Evolutionary conservation across 441 rosid genomes (phyloP), one percentile per base, ranked within the genome.

Genomic region (Populus hybrid): DNA sequence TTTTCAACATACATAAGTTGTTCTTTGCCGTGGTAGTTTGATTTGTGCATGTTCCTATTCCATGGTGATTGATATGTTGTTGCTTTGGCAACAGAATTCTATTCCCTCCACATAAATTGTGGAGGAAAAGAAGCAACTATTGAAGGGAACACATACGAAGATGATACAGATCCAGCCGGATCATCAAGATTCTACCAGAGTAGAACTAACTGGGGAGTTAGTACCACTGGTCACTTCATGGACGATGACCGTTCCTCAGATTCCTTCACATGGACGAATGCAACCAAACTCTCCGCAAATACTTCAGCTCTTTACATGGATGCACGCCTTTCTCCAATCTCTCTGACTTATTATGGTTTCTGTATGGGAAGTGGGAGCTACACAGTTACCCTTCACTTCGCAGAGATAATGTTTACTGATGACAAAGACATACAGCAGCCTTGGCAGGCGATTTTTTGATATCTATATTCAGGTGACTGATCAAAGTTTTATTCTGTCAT

Each of bases 371-470:
- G 78, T 32, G 97, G 91, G 70, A 85, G 23, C 70, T 89, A 92
- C 83, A 86, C 85, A 0, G 86, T 89, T 67, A 82, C 61, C 38
- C 97, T 90, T 78, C 90, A 91, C 74, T 91, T 91, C 69, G 89
- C 91, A 21, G 94, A 91, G 81, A 89, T 83, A 26, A 65, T 75
- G 84, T 87, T 89, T 80, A 73, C 70, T 1, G 64, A 69, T 57
- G 79, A 80, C 38, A 74, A n/a, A 78, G 16, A 80, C 71, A 2
- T 86, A 10, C 71, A 12, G 0, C 26, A 89, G 84, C 79, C 78
- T 88, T 24, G 94, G 92, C 38, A 87, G 91, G 82, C 81, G 90
- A n/a, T 38, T 84, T 69, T 91, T 91, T 70, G 85, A 91, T 85
- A 81, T 89, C 69, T 87, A 88, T 71, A 64, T 91, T 80, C 92